Evolutionary conservation across 202 grass and related monocot genomes (phyloP), one percentile per base, ranked within the genome.

Genomic region (Eragrostis tef): DNA sequence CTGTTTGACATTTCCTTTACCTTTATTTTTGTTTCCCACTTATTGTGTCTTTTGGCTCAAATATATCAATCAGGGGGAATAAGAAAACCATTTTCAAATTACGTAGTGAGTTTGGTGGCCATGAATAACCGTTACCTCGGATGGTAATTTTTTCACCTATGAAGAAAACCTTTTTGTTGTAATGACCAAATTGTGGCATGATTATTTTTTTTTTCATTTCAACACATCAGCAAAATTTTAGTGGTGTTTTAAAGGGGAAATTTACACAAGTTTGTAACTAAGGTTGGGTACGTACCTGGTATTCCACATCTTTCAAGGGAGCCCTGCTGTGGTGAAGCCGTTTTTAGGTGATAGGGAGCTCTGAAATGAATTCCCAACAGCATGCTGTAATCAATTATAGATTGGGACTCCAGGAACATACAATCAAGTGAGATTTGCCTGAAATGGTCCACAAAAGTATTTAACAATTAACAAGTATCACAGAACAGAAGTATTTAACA

Each of bases 361-460:
- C 96, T 88, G 53, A 98, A 95, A 88, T 98, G 96, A 36, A 98
- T 92, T 25, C 96, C 96, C 83, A 98, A 78, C 70, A 98, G 71
- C 92, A 98, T 93, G 90, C 96, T 98, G 78, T 98, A 98, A 76
- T 98, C 92, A 47, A 98, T 95, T 85, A 98, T 98, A 74, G 77
- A 91, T 82, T 99, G 96, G 47, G 93, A 99, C 86, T 99, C 96
- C 71, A 99, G 70, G 88, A 99, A 99, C 90, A 88, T 93, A 71
- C 85, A 91, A 70, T 99, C 96, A 71, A 99, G 85, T 88, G 83
- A 89, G 75, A 99, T 99, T 89, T 99, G 93, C 87, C 96, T 99
- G 87, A 77, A 93, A 85, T 59, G 22, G 58, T 83, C 71, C 66
- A 12, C 73, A 84, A 15, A 48, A 83, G 31, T 49, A 14, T 51